Evolutionary conservation across 2,329 filamentous ascomycete species (phyloP).

Genomic region (Neonectria hederae): DNA sequence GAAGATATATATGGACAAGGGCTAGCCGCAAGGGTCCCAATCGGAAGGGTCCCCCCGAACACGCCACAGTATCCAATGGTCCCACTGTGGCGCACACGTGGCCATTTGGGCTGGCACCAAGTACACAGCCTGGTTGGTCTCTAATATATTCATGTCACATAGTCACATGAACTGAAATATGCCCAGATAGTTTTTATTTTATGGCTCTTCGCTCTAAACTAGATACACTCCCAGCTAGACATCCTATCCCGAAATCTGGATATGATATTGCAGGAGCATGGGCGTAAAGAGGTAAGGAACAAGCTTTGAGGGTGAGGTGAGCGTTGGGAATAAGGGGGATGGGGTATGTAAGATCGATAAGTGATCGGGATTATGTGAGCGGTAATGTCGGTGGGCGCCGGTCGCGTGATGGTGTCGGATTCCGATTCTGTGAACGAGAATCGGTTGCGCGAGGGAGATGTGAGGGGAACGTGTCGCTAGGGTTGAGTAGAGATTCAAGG

Average conservation of each 20-base stretch:
- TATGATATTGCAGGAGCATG: constrained; percentile 28
- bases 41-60: constrained; percentile 3
- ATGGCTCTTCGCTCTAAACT: constrained; percentile 38
- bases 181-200: constrained; percentile 34
- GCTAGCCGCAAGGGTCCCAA: neutral
- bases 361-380: constrained; percentile 42
- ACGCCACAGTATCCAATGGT: constrained; percentile 8
- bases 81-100: neutral
- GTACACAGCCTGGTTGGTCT: neutral
- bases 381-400: constrained; percentile 35
- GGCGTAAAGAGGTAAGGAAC: constrained; percentile 31
- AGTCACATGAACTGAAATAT: neutral
- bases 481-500: constrained; percentile 42
- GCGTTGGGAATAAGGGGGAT: constrained; percentile 33
- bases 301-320: constrained; percentile 31
- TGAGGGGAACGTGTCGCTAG: constrained; percentile 37
- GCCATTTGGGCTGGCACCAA: neutral
- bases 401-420: constrained; percentile 34
- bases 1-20: neutral
- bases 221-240: constrained; percentile 37
- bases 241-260: constrained; percentile 34
- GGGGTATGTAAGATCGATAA: constrained; percentile 43
- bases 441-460: constrained; percentile 38
- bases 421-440: constrained; percentile 36
- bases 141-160: neutral